Evolutionary conservation across 768 basidiomycete genomes (phyloP).

Genomic region (Mycena indigotica): DNA sequence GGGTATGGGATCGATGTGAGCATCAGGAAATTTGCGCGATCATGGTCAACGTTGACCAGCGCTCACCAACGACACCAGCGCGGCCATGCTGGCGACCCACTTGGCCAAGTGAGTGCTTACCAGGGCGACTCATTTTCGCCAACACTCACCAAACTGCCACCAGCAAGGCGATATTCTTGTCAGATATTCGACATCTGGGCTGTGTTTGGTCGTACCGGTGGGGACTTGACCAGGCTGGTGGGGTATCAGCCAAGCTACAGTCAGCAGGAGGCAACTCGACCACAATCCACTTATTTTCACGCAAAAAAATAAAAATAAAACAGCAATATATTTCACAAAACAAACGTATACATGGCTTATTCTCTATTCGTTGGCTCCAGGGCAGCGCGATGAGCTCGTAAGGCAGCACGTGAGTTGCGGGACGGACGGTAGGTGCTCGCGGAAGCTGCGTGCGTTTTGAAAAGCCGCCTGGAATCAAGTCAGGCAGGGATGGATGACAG

Average conservation of each 20-base stretch:
- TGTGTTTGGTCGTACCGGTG: too few species aligned
- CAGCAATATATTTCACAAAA: not conserved
- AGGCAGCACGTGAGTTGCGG: not conserved
- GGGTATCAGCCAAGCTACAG: too few species aligned
- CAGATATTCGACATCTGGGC: not conserved
- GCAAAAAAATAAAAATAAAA: not conserved
- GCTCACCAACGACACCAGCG: conserved; percentile 1
- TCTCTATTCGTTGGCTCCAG: not conserved
- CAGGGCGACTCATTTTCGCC: not conserved
- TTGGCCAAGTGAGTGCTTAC: not conserved
- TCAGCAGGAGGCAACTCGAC: too few species aligned
- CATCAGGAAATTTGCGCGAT: not conserved
- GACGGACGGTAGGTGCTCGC: not conserved
- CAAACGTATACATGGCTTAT: not conserved
- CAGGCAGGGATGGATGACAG: not conserved
- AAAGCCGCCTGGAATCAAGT: not conserved
- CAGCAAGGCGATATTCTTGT: not conserved
- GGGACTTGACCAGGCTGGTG: too few species aligned
- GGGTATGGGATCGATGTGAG: too few species aligned
- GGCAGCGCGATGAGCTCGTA: not conserved
- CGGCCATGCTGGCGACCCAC: not conserved
- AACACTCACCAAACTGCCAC: not conserved
- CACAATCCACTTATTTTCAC: too few species aligned
- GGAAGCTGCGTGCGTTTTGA: not conserved
- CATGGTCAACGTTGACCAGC: not conserved